Evolutionary conservation across 202 grass and related monocot species (phyloP).

Genomic region (Panicum hallii): DNA sequence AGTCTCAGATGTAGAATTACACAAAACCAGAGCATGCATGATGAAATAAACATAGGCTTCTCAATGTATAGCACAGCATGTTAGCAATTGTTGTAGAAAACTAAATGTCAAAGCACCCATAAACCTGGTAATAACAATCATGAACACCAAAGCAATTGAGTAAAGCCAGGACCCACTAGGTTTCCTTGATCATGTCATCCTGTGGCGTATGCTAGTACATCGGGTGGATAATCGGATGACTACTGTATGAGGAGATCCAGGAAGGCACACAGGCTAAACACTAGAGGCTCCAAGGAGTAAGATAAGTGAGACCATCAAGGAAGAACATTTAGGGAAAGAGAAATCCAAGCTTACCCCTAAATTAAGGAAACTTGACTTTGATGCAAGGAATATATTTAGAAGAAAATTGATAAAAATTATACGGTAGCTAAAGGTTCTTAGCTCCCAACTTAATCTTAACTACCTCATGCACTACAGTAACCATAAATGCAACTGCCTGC

Average conservation of each 20-base stretch:
- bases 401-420: background rate
- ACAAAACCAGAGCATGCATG: background rate
- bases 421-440: background rate
- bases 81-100: background rate
- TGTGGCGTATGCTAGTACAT: background rate
- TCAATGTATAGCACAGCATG: background rate
- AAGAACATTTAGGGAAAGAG: background rate
- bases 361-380: background rate
- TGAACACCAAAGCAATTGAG: background rate
- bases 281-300: background rate
- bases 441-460: background rate
- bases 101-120: background rate
- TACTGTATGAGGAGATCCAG: background rate
- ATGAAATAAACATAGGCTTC: background rate
- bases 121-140: background rate
- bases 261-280: background rate
- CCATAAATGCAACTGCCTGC: background rate
- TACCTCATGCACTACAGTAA: background rate
- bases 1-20: constrained; percentile 9
- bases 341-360: background rate
- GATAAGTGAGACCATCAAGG: background rate
- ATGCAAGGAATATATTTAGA: background rate
- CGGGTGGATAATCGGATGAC: background rate
- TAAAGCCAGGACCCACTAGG: background rate
- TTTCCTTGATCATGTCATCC: background rate